phyloP scores from a whole-genome alignment of 257 asterid species.

The Ligustrum vulgare region DNA sequence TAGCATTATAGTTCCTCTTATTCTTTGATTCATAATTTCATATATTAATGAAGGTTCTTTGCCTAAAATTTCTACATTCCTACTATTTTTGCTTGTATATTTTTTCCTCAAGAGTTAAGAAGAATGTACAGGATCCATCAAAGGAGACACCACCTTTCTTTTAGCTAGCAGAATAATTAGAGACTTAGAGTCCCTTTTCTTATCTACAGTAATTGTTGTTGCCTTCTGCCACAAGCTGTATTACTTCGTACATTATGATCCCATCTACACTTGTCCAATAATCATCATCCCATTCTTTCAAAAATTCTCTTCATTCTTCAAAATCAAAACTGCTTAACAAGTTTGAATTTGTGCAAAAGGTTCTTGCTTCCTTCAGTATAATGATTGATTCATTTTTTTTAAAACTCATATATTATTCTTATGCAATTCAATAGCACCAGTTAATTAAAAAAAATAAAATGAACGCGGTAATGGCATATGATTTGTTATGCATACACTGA shows the following conservation, averaged over 20 bases:
- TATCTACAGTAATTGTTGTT: background rate
- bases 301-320: background rate
- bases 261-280: background rate
- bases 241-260: background rate
- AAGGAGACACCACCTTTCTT: background rate
- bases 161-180: background rate
- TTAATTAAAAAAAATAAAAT: too few species aligned
- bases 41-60: background rate
- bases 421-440: background rate
- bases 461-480: background rate
- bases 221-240: background rate
- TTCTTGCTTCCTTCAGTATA: background rate
- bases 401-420: background rate
- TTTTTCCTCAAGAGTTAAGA: background rate
- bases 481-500: background rate
- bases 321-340: background rate
- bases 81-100: background rate
- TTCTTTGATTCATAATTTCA: background rate
- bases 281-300: background rate
- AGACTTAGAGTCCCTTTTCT: background rate
- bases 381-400: background rate
- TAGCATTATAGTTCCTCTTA: background rate
- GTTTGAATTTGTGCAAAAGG: background rate
- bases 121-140: background rate
- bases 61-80: background rate